Evolutionary conservation across 2,329 filamentous ascomycete genomes (phyloP).

Genomic region (Peltaster fructicola): DNA sequence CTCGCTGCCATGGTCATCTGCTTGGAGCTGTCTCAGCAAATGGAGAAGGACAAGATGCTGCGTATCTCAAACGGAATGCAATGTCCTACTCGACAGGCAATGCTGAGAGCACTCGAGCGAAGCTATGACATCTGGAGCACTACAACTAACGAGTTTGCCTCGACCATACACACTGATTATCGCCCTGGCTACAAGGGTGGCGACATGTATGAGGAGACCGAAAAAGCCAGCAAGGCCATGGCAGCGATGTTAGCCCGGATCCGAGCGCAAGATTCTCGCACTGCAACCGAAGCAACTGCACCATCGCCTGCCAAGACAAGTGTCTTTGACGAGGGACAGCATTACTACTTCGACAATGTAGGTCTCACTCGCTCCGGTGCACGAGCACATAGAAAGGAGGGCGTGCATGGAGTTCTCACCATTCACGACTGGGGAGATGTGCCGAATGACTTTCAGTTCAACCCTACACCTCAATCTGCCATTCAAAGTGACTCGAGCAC

Average conservation of each 20-base stretch:
- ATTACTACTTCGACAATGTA: conserved; percentile 1
- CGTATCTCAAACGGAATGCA: conserved; percentile 2
- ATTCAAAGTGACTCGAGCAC: conserved; percentile 1
- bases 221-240: conserved; percentile 17
- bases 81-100: conserved; percentile 12
- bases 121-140: conserved; percentile 17
- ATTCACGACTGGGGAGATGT: conserved; percentile 8
- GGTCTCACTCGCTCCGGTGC: conserved; percentile 1
- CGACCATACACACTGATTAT: not conserved
- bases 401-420: conserved; percentile 5
- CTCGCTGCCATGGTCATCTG: conserved; percentile 32
- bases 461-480: not conserved
- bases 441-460: conserved; percentile 2
- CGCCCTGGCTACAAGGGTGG: conserved; percentile 5
- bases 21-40: conserved; percentile 22
- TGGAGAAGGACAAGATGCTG: conserved; percentile 7
- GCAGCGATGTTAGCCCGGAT: conserved; percentile 17
- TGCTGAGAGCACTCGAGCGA: conserved; percentile 17
- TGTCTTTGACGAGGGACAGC: conserved; percentile 1
- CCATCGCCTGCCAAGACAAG: conserved; percentile 4
- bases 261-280: conserved; percentile 9
- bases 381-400: conserved; percentile 3
- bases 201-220: conserved; percentile 14
- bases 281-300: too few species aligned
- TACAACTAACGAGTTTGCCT: conserved; percentile 5